A percentile compares a stretch with the other conserved stretches of the same genome.
Conservation (phyloP, 129 eudicot species). For the Helianthus tuberosus region DNA sequence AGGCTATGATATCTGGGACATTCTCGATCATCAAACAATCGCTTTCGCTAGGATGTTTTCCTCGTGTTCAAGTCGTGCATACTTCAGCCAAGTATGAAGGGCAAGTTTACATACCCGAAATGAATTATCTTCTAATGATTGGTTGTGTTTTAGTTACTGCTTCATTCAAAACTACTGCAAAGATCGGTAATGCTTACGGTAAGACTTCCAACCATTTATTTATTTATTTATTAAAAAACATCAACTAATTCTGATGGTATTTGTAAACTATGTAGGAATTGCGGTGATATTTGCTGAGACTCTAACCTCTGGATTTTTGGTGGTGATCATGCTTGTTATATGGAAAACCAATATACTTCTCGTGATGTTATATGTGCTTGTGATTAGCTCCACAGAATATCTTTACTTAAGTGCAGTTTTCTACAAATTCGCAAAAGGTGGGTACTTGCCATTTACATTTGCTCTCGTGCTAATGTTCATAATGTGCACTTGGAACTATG, state of each 20-base stretch:
- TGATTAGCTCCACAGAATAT: constrained; percentile 57
- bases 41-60: constrained; percentile 79
- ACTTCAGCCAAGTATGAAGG: constrained; percentile 75
- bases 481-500: constrained; percentile 79
- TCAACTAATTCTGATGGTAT: not conserved
- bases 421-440: constrained; percentile 73
- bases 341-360: constrained; percentile 70
- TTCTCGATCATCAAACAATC: constrained; percentile 83
- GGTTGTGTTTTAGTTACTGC: constrained; percentile 73
- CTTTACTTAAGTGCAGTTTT: constrained; percentile 59
- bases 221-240: no score
- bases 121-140: constrained; percentile 74
- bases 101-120: constrained; percentile 79
- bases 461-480: constrained; percentile 47
- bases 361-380: constrained; percentile 43
- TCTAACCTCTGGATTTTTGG: constrained; percentile 64
- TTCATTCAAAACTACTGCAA: constrained; percentile 51
- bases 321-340: constrained; percentile 71
- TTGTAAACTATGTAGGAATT: constrained; percentile 45
- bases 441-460: constrained; percentile 69
- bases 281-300: constrained; percentile 87
- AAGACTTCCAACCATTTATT: constrained; percentile 1
- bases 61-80: constrained; percentile 75
- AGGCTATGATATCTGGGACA: constrained; percentile 83
- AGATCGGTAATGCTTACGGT: constrained; percentile 91